Base-by-base conservation (phyloP, 2,329 filamentous ascomycete species). In the Ceratocystis huliohia region DNA sequence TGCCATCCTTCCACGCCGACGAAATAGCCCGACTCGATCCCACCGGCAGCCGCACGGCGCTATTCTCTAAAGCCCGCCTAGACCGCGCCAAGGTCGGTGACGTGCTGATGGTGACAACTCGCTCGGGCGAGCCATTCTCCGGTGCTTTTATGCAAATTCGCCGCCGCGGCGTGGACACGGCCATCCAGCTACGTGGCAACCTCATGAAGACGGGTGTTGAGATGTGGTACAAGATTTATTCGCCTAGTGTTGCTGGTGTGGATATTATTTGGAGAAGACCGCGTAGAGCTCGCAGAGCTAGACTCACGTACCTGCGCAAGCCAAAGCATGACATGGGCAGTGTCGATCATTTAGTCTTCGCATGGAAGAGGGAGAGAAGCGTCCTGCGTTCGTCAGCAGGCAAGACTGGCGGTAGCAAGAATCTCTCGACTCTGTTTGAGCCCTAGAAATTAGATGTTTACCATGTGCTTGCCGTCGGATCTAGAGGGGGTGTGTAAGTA, bases 151-250 rank as follows among this genome's bases (percentile, higher is more conserved):
- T 99, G 74, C 88, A 88, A 73, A 92, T 99, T 74, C 88, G 92
- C 66, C 83, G 91, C 65, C 83, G 88, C n/a, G 91, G 91, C 68
- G 84, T 94, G 68, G 93, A 97, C 78, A 96, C 91, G 1, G 88
- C 89, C 3, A 87, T 99, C 66, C 78, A 96, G 68, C 81, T 99
- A 68, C 84, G 94, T 66, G 93, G 93, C 72, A 86, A 95, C 74
- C 79, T 99, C 71, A 92, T 90, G 70, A 84, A 89, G 71, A 84
- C 95, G 5, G 89, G 90, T 68, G 90, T 96, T 68, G 94, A 99
- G 82, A 94, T 96, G 90, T 96, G 91, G 87, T 91, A 89, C 77
- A 99, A 99, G 81, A 81, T 97, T 68, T 97, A 94, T 80, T 89
- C 85, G 73, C 93, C 93, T 68, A 88, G 89, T 73, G 88, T 97